phyloP scores from a whole-genome alignment of 2,329 filamentous ascomycete genomes.

The Metarhizium rileyi region DNA sequence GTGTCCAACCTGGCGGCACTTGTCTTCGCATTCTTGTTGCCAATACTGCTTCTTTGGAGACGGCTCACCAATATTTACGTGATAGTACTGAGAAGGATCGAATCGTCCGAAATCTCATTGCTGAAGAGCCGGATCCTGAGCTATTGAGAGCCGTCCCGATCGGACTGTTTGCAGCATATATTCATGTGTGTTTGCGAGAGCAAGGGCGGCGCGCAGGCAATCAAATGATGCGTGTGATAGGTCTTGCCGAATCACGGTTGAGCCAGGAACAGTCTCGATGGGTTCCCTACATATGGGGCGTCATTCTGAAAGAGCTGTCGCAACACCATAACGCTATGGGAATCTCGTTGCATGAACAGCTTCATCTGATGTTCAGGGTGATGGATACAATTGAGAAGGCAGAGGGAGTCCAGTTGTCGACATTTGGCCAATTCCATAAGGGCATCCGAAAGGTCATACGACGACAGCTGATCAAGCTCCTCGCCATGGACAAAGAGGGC shows the following conservation, averaged over 20 bases:
- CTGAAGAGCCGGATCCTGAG: conserved; percentile 14
- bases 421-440: conserved; percentile 14
- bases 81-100: conserved; percentile 25
- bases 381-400: conserved; percentile 18
- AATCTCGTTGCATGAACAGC: conserved; percentile 19
- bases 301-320: conserved; percentile 24
- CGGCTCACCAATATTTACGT: conserved; percentile 39
- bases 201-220: conserved; percentile 12
- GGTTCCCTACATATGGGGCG: conserved; percentile 22
- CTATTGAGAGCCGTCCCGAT: conserved; percentile 17
- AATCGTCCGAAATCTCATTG: conserved; percentile 11
- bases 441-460: conserved; percentile 12
- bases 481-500: neutral
- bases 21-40: conserved; percentile 47
- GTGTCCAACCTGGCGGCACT: conserved; percentile 36
- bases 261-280: conserved; percentile 15
- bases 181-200: conserved; percentile 23
- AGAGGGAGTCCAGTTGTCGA: conserved; percentile 13
- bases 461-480: conserved; percentile 16
- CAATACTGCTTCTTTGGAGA: conserved; percentile 36
- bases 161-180: conserved; percentile 39
- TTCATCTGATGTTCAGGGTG: conserved; percentile 19
- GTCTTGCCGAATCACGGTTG: conserved; percentile 18
- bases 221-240: conserved; percentile 22
- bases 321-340: conserved; percentile 18